Base-by-base conservation (phyloP, 169 alveolate species). In the Toxoplasma gondii region DNA sequence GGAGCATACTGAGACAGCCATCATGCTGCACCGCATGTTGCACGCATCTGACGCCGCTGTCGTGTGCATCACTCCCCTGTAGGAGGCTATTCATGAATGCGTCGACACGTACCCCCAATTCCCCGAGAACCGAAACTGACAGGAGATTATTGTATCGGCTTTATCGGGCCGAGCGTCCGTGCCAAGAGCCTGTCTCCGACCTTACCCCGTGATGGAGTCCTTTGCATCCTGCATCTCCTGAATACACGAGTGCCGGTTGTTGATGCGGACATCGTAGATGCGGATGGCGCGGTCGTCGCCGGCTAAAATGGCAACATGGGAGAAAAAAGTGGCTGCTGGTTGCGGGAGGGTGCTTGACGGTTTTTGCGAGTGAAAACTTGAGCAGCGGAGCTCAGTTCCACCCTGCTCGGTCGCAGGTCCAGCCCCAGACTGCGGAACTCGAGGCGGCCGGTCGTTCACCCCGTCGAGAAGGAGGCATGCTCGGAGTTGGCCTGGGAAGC, bases 401-500 rank as follows among this genome's bases (percentile, higher is more conserved):
- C 58, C 58, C 58, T 49, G 22, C 22, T 4, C 58, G 58, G 22
- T 49, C 12, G 4, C 58, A 12, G 58, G 22, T 49, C 58, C 12
- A 49, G 58, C 22, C 22, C 58, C 58, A 49, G 58, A 49, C 58
- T 12, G 58, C 58, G 58, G 58, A 49, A n/a, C 43, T 17, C 84
- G 84, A 31, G 84, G 84, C 41, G 84, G 84, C 1, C 45, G 84
- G 39, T 74, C 74, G 29, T 64, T 36, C 45, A 74, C 44, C 39
- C 39, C 84, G 84, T 74, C 84, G 17, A 74, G 84, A 17, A 74
- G 43, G 27, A 74, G 44, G n/a, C 84, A 74, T 2, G 84, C 38
- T 12, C 43, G 39, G 49, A 74, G 84, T 44, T 74, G 84, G 39
- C 84, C 84, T 74, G 84, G 81, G 84, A 74, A n/a, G 44, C 84